Percentiles rank a stretch among this genome's conserved stretches.
Conservation (phyloP, 768 basidiomycete species). For the Lyophyllum atratum region DNA sequence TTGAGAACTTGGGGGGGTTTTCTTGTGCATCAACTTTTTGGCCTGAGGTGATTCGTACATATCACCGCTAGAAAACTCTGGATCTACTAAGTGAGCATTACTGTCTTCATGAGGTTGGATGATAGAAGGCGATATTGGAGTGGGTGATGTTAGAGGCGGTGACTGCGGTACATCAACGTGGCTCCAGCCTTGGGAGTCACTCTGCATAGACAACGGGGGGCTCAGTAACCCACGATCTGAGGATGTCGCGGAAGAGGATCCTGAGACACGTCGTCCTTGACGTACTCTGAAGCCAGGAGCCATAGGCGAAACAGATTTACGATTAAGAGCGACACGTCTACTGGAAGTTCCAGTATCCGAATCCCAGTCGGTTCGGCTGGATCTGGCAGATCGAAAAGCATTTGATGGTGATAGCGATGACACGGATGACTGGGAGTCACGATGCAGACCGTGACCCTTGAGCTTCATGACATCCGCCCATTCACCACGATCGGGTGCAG, state of each 20-base stretch:
- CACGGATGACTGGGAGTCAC: constrained; percentile 62
- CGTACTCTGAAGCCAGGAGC: constrained; percentile 51
- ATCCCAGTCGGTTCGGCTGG: constrained; percentile 52
- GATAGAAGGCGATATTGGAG: constrained; percentile 37
- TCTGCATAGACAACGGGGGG: constrained; percentile 25
- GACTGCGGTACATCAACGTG: constrained; percentile 37
- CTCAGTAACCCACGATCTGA: constrained; percentile 38
- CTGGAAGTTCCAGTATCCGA: constrained; percentile 54
- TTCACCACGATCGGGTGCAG: constrained; percentile 35
- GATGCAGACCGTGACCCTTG: constrained; percentile 41
- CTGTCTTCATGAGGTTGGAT: constrained; percentile 22
- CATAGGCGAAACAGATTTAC: constrained; percentile 73
- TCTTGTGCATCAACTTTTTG: constrained; percentile 39
- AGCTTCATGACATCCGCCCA: constrained; percentile 52
- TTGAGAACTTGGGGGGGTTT: constrained; percentile 30
- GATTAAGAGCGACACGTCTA: constrained; percentile 63
- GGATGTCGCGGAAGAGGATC: constrained; percentile 41
- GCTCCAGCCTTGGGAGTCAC: constrained; percentile 30
- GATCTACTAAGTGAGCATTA: constrained; percentile 29
- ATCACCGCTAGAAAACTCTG: constrained; percentile 23
- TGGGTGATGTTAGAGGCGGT: constrained; percentile 36
- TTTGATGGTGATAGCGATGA: constrained; percentile 68
- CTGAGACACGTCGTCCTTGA: constrained; percentile 37
- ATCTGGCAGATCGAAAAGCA: constrained; percentile 34
- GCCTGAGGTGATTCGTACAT: constrained; percentile 9